Evolutionary conservation across 2,329 filamentous ascomycete species (phyloP), one percentile per base, ranked within the genome.

Genomic region (Botrytis cinerea): DNA sequence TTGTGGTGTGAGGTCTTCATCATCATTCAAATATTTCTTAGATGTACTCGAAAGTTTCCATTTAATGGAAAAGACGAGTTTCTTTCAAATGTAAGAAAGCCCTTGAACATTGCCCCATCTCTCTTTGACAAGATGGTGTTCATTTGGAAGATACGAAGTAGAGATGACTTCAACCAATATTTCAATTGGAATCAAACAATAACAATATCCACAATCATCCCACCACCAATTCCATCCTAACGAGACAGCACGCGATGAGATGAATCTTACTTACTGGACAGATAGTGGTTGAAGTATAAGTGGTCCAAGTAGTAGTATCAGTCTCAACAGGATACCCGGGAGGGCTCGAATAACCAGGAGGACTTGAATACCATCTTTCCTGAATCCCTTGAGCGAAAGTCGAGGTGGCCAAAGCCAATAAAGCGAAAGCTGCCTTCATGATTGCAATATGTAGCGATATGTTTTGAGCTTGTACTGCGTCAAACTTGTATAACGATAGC

Each of bases 351-450:
- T 70, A 45, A 38, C 16, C 66, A 63, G 59, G 66, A 63, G 72
- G 66, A 48, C 38, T 70, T 2, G 66, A 70, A 43, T 70, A 46
- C 72, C 71, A 72, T 69, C 72, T 70, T 59, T 54, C 51, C 32
- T 68, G 71, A 32, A 72, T 43, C 18, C 57, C 72, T 43, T 73
- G 66, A 70, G 66, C 72, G 46, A 73, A 9, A 28, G 67, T 70
- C 16, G 54, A 73, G 28, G 54, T 73, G 28, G 72, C 72, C n/a
- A 73, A 51, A 70, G 72, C 72, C 67, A 73, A 54, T 14, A 73
- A 45, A 62, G 57, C 38, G 67, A 73, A 51, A 4, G 40, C 38
- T 71, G 72, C 10, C 43, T 63, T 73, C 72, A 73, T 73, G 16
- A 38, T 71, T 61, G 22, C 28, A 46, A 57, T 68, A 12, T 59